These are phyloP conservation scores for Phymatotrichopsis omnivora DNA, from an alignment of 2,329 filamentous ascomycete genomes.

Conservation along the genomic window DNA sequence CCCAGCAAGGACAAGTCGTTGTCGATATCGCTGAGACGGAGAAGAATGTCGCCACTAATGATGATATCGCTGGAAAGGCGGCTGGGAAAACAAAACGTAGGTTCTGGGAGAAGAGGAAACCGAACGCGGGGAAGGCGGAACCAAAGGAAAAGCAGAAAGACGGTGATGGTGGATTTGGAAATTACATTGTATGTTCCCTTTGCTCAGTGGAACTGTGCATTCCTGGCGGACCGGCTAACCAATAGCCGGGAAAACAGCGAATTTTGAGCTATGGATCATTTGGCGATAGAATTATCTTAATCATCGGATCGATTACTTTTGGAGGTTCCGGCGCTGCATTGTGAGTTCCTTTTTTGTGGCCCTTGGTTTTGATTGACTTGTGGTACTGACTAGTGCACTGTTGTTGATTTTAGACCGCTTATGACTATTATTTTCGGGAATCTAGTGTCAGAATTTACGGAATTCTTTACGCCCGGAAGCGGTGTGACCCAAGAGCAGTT, in stretches of 20 bases:
- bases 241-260: constrained; percentile 5
- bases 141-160: constrained; percentile 4
- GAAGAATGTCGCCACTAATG: too few species aligned
- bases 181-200: constrained; percentile 16
- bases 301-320: constrained; percentile 11
- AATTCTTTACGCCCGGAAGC: constrained; percentile 14
- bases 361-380: background rate
- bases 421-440: constrained; percentile 77
- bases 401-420: constrained; percentile 22
- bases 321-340: constrained; percentile 16
- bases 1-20: too few species aligned
- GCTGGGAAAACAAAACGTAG: too few species aligned
- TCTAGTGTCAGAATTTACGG: constrained; percentile 36
- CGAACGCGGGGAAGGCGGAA: background rate
- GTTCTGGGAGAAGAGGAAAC: background rate
- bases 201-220: background rate
- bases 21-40: too few species aligned
- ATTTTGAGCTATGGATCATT: constrained; percentile 18
- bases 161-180: constrained; percentile 8
- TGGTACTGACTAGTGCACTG: background rate
- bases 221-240: background rate
- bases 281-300: constrained; percentile 12
- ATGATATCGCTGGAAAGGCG: too few species aligned
- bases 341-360: constrained; percentile 7
- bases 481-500: constrained; percentile 11